A percentile compares a stretch with the other conserved stretches of the same genome.
phyloP scores from a whole-genome alignment of 148 eudicot species.

The Silene uniflora region DNA sequence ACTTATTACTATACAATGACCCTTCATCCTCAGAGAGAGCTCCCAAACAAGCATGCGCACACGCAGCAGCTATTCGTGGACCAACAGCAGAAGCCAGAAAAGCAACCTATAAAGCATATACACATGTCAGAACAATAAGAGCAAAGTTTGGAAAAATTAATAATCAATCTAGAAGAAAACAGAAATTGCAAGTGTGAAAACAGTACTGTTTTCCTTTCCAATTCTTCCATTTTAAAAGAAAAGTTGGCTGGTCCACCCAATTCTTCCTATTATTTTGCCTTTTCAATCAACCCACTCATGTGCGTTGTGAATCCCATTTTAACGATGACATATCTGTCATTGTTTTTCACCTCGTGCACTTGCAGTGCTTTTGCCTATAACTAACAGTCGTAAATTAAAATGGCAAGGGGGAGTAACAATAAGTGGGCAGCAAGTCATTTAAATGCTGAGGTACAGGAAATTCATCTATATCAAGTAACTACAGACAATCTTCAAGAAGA shows the following conservation, averaged over 20 bases:
- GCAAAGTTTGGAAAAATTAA: slow-evolving; percentile 1
- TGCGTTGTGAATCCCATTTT: background rate
- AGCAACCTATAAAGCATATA: slow-evolving; percentile 56
- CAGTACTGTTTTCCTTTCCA: background rate
- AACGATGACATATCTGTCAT: background rate
- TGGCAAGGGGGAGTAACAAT: background rate
- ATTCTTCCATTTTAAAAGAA: background rate
- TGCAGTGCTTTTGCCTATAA: background rate
- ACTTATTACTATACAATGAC: slow-evolving; percentile 45
- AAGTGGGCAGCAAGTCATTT: background rate
- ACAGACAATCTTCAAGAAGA: no score
- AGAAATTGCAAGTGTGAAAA: background rate
- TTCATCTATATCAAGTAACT: no score
- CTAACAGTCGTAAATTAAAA: background rate
- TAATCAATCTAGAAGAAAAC: background rate
- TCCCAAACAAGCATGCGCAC: slow-evolving; percentile 93
- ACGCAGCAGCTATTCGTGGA: slow-evolving; percentile 97
- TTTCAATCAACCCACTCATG: background rate
- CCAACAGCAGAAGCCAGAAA: slow-evolving; percentile 93
- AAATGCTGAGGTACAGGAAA: background rate
- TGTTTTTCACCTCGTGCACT: background rate
- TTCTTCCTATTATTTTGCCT: background rate
- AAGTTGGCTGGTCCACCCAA: background rate
- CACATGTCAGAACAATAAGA: slow-evolving; percentile 22
- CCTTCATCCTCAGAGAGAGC: slow-evolving; percentile 58